Base-by-base conservation (phyloP, 208 protist genomes). In the Trypanosoma brucei region DNA sequence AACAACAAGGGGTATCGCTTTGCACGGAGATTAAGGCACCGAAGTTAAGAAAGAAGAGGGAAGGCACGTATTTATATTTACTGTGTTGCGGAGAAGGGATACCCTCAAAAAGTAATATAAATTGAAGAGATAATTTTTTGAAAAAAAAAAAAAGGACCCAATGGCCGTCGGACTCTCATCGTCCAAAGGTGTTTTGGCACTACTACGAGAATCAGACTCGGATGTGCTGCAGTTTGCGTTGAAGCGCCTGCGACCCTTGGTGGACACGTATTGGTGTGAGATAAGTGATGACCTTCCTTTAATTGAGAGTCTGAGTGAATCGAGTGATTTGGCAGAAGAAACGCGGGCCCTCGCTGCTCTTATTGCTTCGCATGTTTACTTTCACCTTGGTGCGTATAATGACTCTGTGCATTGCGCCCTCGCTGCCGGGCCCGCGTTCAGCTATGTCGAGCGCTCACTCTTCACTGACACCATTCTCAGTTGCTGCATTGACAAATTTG, bases 281-380 rank as follows among this genome's bases (percentile, higher is more conserved):
- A 86, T 92, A 30, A 91, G 83, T 45, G 72, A 62, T 1, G 78
- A 94, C 48, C 70, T 96, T 42, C 69, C 84, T 0, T 56, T 87
- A 7, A 90, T 96, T 68, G 91, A 94, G 79, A 82, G 91, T 60
- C 79, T 96, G 3, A 59, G 84, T 51, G 88, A 89, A 14, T 83
- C 85, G 6, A 66, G 49, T 22, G 70, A 59, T 35, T 63, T 93
- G 46, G 65, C 72, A 3, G 72, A 83, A 40, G 75, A 89, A 42
- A 89, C 84, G 4, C 82, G 86, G 37, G 61, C 78, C 38, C 75
- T 90, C 34, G 97, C 96, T 8, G 92, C 97, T 0, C 78, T 98
- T 2, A 82, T 98, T 36, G 85, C 89, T 1, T 96, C 91, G 40
- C 92, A 98, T 76, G 95, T 99, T 35, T 99, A 99, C 76, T 99